Evolutionary conservation across 2,329 filamentous ascomycete species (phyloP), one percentile per base, ranked within the genome.

Genomic region (Volutella citrinella): DNA sequence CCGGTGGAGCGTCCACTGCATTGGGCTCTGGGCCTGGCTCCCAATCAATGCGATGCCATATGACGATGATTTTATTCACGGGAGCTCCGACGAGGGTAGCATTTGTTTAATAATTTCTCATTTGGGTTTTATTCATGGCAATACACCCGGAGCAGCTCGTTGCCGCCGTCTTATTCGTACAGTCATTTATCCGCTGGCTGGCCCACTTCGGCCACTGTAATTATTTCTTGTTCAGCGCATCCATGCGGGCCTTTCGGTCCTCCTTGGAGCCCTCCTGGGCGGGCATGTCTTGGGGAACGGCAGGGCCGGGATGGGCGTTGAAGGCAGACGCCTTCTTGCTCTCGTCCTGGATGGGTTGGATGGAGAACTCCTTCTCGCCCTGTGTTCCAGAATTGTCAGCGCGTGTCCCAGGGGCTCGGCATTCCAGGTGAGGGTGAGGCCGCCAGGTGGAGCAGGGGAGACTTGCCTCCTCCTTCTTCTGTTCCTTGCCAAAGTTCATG

Each of bases 191-290:
- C 22, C 19, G 18, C n/a, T n/a, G n/a, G n/a, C n/a, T n/a, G n/a
- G n/a, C n/a, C n/a, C n/a, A n/a, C n/a, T n/a, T n/a, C n/a, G n/a
- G n/a, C n/a, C n/a, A n/a, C n/a, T n/a, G n/a, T n/a, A n/a, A n/a
- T 49, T 41, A 51, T 41, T 54, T 53, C 55, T 83, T 78, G 68
- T 87, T 87, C 59, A 87, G 51, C 52, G 76, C 77, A 56, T 79
- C 66, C 41, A 78, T 80, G 58, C 77, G 80, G 10, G 74, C 78
- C 52, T 72, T 66, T 34, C 82, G 74, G 52, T 87, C 83, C 57
- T 84, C 82, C 62, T 82, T 84, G 38, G 74, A 78, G 12, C 77
- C 79, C 63, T 82, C 76, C 31, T 72, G 56, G 20, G 61, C 61
- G 12, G 70, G 69, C 63, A 79, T 70, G 40, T 72, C 66, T 43